phyloP scores from a whole-genome alignment of 805 yeast species.

The Ogataea allantospora region DNA sequence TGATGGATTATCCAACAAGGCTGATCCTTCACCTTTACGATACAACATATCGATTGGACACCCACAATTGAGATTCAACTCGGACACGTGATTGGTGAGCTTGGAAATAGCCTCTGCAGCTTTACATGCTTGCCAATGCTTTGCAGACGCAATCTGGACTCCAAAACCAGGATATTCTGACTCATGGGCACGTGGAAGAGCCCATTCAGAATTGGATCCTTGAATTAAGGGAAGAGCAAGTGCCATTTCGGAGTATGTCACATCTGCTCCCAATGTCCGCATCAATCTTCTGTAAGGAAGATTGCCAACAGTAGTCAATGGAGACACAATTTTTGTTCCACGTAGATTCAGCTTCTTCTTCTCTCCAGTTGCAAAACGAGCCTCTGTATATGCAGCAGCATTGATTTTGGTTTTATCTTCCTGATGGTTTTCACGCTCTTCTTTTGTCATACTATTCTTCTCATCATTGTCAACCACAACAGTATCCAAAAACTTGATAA shows the following conservation, averaged over 20 bases:
- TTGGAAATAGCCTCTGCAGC: conserved; percentile 78
- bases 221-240: conserved; percentile 79
- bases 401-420: conserved; percentile 33
- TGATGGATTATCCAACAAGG: conserved; percentile 85
- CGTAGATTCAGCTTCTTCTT: conserved; percentile 70
- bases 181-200: conserved; percentile 84
- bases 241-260: conserved; percentile 96
- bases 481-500: conserved; percentile 64
- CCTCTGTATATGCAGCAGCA: conserved; percentile 61
- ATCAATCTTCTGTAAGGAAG: conserved; percentile 91
- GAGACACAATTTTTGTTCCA: conserved; percentile 85
- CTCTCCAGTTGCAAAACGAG: conserved; percentile 76
- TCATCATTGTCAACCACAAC: conserved; percentile 43
- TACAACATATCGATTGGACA: conserved; percentile 96
- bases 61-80: conserved; percentile 90
- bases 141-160: conserved; percentile 86
- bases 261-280: conserved; percentile 87
- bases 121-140: conserved; percentile 90
- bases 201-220: conserved; percentile 96
- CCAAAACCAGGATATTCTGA: conserved; percentile 88
- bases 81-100: conserved; percentile 62
- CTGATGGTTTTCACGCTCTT: conserved; percentile 27
- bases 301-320: conserved; percentile 96
- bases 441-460: conserved; percentile 35
- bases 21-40: conserved; percentile 94